Base-by-base conservation (phyloP, 306 rosid species). In the Casuarina equisetifolia region DNA sequence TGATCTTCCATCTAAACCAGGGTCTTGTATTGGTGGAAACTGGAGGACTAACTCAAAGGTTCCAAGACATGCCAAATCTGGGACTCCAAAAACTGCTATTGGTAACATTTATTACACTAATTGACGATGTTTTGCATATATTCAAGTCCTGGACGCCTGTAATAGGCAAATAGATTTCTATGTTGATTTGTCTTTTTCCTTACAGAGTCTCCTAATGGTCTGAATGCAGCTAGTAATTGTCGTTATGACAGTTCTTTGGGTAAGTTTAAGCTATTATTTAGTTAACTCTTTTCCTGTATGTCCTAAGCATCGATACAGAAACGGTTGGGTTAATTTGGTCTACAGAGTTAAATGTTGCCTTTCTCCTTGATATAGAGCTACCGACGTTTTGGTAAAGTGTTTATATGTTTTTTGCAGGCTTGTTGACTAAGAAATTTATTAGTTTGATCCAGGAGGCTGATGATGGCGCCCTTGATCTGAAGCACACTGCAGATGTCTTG, bases 161-260 rank as follows among this genome's bases (percentile, higher is more conserved):
- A 63, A 19, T 2, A 38, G n/a, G 70, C 72, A 70, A 9, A 40
- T 71, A 71, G 55, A 72, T 59, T 52, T 77, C 69, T 35, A 25
- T 25, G 13, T 59, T 73, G 68, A 54, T 25, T 76, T 64, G 5
- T 35, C 32, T 25, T 82, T 74, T 80, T 46, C 62, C n/a, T 63
- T 48, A 57, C 72, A 68, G 97, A 83, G 74, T 66, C 89, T 78
- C 44, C 75, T 54, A 81, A 84, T 45, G 83, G 85, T 58, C 57
- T 49, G 42, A 40, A 69, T 74, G 83, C 82, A 62, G 85, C 63
- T 79, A 86, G 44, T 76, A 77, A 77, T 72, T 84, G 94, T 80
- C 97, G 95, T 55, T 91, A 82, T 51, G 97, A 91, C 82, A 91
- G 91, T 82, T 93, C 97, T 70, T 84, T 93, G 87, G 95, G 98